Base-by-base conservation (phyloP, 2,329 filamentous ascomycete species). In the Cladophialophora exuberans region DNA sequence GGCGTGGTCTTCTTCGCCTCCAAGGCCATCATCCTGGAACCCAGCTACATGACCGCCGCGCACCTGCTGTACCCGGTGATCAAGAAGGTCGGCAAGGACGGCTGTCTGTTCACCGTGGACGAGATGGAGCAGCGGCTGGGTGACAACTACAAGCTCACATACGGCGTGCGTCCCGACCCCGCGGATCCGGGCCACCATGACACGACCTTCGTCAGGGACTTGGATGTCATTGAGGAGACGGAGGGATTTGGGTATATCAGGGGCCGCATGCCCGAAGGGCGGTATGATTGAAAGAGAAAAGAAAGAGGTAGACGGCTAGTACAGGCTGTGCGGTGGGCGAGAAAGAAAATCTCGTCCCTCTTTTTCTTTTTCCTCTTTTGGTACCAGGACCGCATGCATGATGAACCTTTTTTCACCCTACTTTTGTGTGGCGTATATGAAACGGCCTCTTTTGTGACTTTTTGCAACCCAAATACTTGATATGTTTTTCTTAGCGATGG, bases 21-120 rank as follows among this genome's bases (percentile, higher is more conserved):
- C 46, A 60, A 60, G 35, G 55, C 58, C 39, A 52, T 60, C 42
- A 60, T 60, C 39, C 49, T 57, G 25, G 58, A 60, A 20, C 54
- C 55, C 15, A 44, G 39, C 46, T 55, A 56, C 42, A 54, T 60
- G 49, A 42, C 50, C 7, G 47, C 41, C 11, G 55, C 58, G 4
- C 55, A 57, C 43, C 51, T 60, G 23, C 30, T 60, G 30, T 47
- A 52, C 35, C 58, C 58, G 6, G 42, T 58, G 17, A 36, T 60
- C 22, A 22, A 49, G 7, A 45, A 51, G 41, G 26, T 60, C 13
- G 58, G 58, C 18, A 30, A 58, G 25, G 45, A 35, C 18, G 58
- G 58, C 18, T 49, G 39, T 5, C 33, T 60, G 31, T 22, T 60
- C 28, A 51, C 55, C 10, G 46, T 46, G 6, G 51, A 60, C 28